Percentiles rank a stretch among this genome's conserved stretches.
These are phyloP conservation scores for Trichoderma gamsii DNA, from an alignment of 495 filamentous ascomycete species.

Conservation along the genomic window DNA sequence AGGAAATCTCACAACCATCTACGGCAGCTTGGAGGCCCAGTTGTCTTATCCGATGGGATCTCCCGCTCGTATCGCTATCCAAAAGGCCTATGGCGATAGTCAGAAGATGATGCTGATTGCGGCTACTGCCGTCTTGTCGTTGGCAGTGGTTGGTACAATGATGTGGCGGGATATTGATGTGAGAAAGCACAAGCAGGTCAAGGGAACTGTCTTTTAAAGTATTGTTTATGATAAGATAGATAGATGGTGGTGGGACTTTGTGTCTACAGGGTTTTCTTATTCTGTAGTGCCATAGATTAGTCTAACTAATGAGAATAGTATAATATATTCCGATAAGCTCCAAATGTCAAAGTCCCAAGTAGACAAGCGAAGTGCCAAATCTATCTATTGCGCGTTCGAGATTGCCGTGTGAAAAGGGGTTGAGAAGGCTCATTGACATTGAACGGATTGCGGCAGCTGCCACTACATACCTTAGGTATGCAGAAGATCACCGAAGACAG, in stretches of 20 bases:
- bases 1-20: conserved; percentile 44
- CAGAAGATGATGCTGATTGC: conserved; percentile 53
- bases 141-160: conserved; percentile 41
- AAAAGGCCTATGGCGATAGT: conserved; percentile 48
- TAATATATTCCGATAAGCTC: no score
- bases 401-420: no score
- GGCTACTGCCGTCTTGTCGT: conserved; percentile 42
- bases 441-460: no score
- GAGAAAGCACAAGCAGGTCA: conserved; percentile 43
- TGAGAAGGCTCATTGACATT: no score
- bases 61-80: conserved; percentile 47
- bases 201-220: conserved; percentile 21
- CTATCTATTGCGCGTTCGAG: no score
- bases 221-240: background rate
- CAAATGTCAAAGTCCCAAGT: no score
- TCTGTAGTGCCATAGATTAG: no score
- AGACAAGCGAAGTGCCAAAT: no score
- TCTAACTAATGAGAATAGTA: no score
- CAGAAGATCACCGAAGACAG: no score
- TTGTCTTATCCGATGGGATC: conserved; percentile 48
- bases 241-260: background rate
- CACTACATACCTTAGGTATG: no score
- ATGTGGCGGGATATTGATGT: conserved; percentile 54
- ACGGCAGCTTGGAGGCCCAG: conserved; percentile 44
- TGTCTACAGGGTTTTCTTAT: no score